Evolutionary conservation across 2,329 filamentous ascomycete species (phyloP), one percentile per base, ranked within the genome.

Genomic region (Exserohilum rostratum): DNA sequence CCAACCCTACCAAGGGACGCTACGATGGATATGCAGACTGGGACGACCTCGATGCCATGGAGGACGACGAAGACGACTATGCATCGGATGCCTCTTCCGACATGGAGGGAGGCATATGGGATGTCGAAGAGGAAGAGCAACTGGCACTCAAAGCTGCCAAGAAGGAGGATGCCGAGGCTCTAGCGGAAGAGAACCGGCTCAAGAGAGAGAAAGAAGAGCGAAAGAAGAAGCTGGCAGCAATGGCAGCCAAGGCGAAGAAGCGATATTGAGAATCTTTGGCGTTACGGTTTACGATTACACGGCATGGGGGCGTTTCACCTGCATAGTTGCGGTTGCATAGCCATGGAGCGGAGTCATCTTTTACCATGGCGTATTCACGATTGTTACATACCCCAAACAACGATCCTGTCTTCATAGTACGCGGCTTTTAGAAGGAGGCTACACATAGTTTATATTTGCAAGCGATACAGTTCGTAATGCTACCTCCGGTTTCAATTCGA

Each of bases 81-180:
- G 82, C 79, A 2, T 87, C 85, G 0, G 88, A 89, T 50, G 85
- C 72, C 5, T 89, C 87, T 5, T 90, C 88, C 5, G 90, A 91
- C 65, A 92, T 92, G 88, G 89, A 92, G 72, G 90, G 88, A 2
- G 89, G 88, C 30, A 72, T 88, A 33, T 87, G 87, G 56, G 89
- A 92, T 63, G 84, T 93, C 47, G 88, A 91, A 57, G 78, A 82
- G 31, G 90, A 93, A 71, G 90, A 93, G 71, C 78, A 80, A 42
- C 70, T 78, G 45, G 88, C 89, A 2, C 83, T 87, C 55, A 75
- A 78, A 27, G 79, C 82, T 50, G 90, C 89, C 20, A 84, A 83
- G 39, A 81, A 82, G 42, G 90, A 93, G 69, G 90, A 93, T 64
- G 79, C 83, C 15, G 79, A 85, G 62, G 86, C 89, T 55, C 77